These are phyloP conservation scores for Chlamydomonas sphaeroides DNA, from an alignment of 139 green algal species.

Conservation along the genomic window DNA sequence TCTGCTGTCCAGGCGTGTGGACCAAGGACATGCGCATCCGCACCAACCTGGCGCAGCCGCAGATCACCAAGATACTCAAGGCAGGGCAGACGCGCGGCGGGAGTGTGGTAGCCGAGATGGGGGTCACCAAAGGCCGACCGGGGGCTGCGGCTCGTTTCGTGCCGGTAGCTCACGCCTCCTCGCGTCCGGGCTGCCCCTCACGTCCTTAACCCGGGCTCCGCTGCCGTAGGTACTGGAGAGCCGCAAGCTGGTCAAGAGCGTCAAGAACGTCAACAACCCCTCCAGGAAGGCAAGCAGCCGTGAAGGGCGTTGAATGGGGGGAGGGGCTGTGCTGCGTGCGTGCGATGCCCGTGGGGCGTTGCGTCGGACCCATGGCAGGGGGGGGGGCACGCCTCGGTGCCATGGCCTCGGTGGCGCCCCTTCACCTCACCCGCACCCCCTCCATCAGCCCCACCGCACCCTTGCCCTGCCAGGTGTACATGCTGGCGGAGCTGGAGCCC, in stretches of 20 bases:
- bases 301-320: too few species aligned
- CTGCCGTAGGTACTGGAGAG: conserved; percentile 73
- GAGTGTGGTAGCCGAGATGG: too few species aligned
- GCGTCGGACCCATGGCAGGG: too few species aligned
- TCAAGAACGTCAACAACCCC: conserved; percentile 84
- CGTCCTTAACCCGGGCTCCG: too few species aligned
- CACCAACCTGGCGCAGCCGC: conserved; percentile 88
- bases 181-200: background rate
- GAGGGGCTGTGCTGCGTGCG: too few species aligned
- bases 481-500: conserved; percentile 92
- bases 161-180: background rate
- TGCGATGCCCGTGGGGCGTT: too few species aligned
- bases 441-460: too few species aligned
- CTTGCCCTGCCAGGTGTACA: conserved; percentile 1
- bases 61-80: conserved; percentile 95
- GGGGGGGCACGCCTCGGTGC: too few species aligned
- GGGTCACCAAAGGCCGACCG: too few species aligned
- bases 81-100: background rate
- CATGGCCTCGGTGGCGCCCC: too few species aligned
- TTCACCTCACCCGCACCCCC: too few species aligned
- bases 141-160: too few species aligned
- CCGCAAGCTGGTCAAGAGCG: conserved; percentile 86
- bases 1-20: conserved; percentile 82
- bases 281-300: conserved; percentile 82
- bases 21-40: conserved; percentile 89